Evolutionary conservation across 805 yeast genomes (phyloP), one percentile per base, ranked within the genome.

Genomic region (Candida nitratophila): DNA sequence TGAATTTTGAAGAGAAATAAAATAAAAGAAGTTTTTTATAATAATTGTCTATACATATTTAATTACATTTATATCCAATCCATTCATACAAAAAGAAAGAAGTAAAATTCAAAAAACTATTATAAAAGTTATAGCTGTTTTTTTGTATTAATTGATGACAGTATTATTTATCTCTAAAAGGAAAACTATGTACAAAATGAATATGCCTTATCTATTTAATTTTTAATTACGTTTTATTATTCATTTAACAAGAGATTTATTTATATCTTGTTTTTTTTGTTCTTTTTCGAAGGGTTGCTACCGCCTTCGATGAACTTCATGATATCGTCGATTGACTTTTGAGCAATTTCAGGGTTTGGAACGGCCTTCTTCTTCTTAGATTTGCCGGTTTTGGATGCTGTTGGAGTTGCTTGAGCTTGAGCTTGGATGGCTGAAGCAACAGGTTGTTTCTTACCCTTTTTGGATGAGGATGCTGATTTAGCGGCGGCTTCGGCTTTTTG

Each of bases 261-360:
- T 49, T 48, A 52, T 45, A 52, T 53, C 44, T 59, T 51, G 19
- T 44, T 48, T 35, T 54, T 57, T 42, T 53, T 53, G 48, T 60
- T 59, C 43, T 50, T 55, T 47, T 58, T 57, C 50, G 64, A 61
- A 41, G 59, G 47, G 20, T 51, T 47, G 20, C 53, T 43, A 14
- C 48, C 42, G 42, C 91, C 91, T 60, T 81, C 83, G 55, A 86
- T 83, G 56, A 79, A 86, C 47, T 72, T 70, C 64, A 86, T 66
- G 47, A 86, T 71, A 47, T 84, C 95, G 43, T 83, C 91, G 43
- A 86, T 74, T 17, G 87, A 78, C 61, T 81, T 74, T 43, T 69
- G 65, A 8, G 85, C 81, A 48, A 85, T 69, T 31, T 74, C 76
- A 16, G 84, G 79, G 51, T 73, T 69, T 33, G 72, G 62, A 22